Conservation (phyloP, 352 stramenopile genomes). For the Phytophthora chlamydospora region DNA sequence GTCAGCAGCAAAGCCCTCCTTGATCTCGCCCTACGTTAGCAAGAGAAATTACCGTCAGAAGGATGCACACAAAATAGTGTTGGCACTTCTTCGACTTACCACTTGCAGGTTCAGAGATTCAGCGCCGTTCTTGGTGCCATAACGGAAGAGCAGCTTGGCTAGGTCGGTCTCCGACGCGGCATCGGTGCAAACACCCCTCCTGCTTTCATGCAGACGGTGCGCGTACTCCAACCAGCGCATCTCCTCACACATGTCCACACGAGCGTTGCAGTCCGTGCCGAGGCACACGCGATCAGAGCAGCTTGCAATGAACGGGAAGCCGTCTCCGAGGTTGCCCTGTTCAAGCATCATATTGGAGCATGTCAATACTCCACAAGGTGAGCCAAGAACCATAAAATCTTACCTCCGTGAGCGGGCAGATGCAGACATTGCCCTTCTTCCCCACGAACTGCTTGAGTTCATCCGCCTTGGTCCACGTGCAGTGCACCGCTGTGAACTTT, state of each 20-base stretch:
- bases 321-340: slow-evolving; percentile 72
- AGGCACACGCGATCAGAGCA: slow-evolving; percentile 73
- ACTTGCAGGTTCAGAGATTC: slow-evolving; percentile 73
- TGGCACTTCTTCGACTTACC: slow-evolving; percentile 35
- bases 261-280: slow-evolving; percentile 78
- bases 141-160: slow-evolving; percentile 67
- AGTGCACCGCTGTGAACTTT: slow-evolving; percentile 83
- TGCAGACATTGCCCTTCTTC: slow-evolving; percentile 74
- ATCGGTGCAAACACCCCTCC: slow-evolving; percentile 67
- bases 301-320: slow-evolving; percentile 70
- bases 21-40: slow-evolving; percentile 63
- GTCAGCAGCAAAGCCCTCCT: slow-evolving; percentile 64
- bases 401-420: slow-evolving; percentile 75
- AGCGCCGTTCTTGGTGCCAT: slow-evolving; percentile 70
- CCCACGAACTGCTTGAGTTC: slow-evolving; percentile 63
- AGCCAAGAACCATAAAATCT: not conserved
- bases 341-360: slow-evolving; percentile 5
- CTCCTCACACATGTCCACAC: slow-evolving; percentile 85
- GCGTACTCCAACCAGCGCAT: slow-evolving; percentile 86
- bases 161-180: slow-evolving; percentile 60
- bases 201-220: slow-evolving; percentile 68
- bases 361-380: not conserved
- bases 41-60: slow-evolving; percentile 6
- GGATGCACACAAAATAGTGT: not conserved
- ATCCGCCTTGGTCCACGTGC: slow-evolving; percentile 69